phyloP scores from a whole-genome alignment of 306 rosid genomes.

The Medicago truncatula region MtrunA17r5.0-ANR NC_053048.1:35386501-35387000 shows the following conservation, averaged over 20 bases:
- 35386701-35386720: not conserved
- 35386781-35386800: slow-evolving; percentile 12
- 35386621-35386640: too few relatives aligned
- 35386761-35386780: slow-evolving; percentile 15
- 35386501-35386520: too few relatives aligned
- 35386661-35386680: too few relatives aligned
- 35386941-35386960: slow-evolving; percentile 2
- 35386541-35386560: too few relatives aligned
- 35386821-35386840: slow-evolving; percentile 16
- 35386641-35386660: too few relatives aligned
- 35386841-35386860: not conserved
- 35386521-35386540: too few relatives aligned
- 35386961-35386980: too few relatives aligned
- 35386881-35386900: not conserved
- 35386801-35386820: not conserved
- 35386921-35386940: slow-evolving; percentile 2
- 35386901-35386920: slow-evolving; percentile 1
- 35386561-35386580: too few relatives aligned
- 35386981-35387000: not conserved
- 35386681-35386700: too few relatives aligned
- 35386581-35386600: too few relatives aligned
- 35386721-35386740: slow-evolving; percentile 16
- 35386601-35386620: too few relatives aligned
- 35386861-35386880: not conserved
- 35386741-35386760: slow-evolving; percentile 30